Base-by-base conservation (phyloP, 768 basidiomycete species). In the Pleurotus tuoliensis region DNA sequence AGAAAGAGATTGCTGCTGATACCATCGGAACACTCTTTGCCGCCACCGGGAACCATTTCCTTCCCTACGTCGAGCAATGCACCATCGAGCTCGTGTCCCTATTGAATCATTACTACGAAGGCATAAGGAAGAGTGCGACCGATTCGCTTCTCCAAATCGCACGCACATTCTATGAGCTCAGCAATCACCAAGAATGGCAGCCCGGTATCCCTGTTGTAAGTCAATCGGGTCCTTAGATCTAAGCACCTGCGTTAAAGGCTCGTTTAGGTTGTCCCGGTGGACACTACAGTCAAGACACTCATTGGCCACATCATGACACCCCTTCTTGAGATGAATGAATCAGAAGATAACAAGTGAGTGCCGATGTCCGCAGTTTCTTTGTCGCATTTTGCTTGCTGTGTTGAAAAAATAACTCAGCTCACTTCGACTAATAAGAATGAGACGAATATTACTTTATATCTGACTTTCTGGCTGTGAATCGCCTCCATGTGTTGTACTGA, bases 1-100 rank as follows among this genome's bases (percentile, higher is more conserved):
- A 99, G 79, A 99, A 99, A 73, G 97, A 99, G 77, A 97, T 98
- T 58, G 95, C 97, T 18, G 93, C 94, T 22, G 95, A 98, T 68
- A 93, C 95, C 4, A 87, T 98, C 61, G 94, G 96, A 59, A 88
- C 90, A 37, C 73, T 99, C 59, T 98, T 98, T 68, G 78, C 83
- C 27, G 81, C 90, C 9, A 93, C 92, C 27, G 84, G 86, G 64
- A 72, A 70, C 47, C 87, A 92, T 65, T 98, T 96, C 86, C 78
- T 98, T 63, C 93, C 94, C 3, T 98, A 82, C 67, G 85, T 98
- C 60, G 94, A 98, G 74, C 75, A 80, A 60, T 87, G 82, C 63
- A 84, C 90, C 46, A 74, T 92, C 51, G 87, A 89, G 64, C 84
- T 99, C 51, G 79, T 92, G 65, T 75, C 77, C 11, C 81, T 95